Percentiles rank a stretch among this genome's conserved stretches.
Evolutionary conservation across 345 rosid species (phyloP).

Genomic region (Arabis hirsuta): DNA sequence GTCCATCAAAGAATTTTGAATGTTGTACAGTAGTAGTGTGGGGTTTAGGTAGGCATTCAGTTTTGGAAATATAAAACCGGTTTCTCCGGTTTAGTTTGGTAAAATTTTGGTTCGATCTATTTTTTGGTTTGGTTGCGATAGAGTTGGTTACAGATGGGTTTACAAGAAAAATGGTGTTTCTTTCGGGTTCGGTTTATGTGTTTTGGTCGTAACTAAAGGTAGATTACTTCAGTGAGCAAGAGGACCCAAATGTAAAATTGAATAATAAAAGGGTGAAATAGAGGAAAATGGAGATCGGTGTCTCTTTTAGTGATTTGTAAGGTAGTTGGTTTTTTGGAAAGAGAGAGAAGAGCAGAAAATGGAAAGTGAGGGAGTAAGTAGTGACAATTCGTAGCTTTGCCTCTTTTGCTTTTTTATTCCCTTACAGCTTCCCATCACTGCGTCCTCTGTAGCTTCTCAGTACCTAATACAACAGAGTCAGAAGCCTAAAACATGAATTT

Average conservation of each 20-base stretch:
- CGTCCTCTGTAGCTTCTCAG: slow-evolving; percentile 35
- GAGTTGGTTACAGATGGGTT: too few species aligned
- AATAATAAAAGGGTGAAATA: slow-evolving; percentile 9
- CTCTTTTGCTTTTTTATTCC: slow-evolving; percentile 30
- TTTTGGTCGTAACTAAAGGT: too few species aligned
- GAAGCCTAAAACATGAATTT: slow-evolving; percentile 13
- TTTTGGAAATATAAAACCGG: too few species aligned
- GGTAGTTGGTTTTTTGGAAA: slow-evolving; percentile 30
- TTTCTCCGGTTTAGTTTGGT: slow-evolving; percentile 5
- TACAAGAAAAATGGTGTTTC: too few species aligned
- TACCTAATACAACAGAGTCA: slow-evolving; percentile 23
- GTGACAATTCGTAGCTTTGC: slow-evolving; percentile 43
- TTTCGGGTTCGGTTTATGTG: too few species aligned
- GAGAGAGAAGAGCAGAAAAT: slow-evolving; percentile 30
- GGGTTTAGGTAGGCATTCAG: too few species aligned
- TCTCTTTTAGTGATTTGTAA: slow-evolving; percentile 40
- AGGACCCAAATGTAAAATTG: slow-evolving; percentile 11
- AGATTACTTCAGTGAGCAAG: not conserved
- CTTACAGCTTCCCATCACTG: slow-evolving; percentile 41
- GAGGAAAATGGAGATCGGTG: slow-evolving; percentile 16
- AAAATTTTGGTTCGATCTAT: not conserved
- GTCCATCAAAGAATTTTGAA: too few species aligned
- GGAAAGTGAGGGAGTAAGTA: slow-evolving; percentile 21
- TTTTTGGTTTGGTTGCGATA: not conserved
- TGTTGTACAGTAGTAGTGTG: too few species aligned